Conservation (phyloP, 164 flowering plant species). For the Tetracentron sinense region DNA sequence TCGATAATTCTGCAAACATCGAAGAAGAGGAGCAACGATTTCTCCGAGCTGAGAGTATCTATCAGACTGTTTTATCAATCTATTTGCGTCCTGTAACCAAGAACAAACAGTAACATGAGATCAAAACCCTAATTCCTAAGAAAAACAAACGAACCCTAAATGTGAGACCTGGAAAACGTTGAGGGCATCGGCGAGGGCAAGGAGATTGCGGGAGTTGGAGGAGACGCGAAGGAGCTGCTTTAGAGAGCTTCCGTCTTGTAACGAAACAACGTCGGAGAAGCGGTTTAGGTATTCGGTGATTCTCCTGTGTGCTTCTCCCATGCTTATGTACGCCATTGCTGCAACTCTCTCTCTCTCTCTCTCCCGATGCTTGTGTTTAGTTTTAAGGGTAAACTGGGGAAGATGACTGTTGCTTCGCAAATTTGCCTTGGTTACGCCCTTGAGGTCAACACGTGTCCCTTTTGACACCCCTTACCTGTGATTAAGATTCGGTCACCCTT, state of each 20-base stretch:
- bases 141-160: not conserved
- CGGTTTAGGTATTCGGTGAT: constrained; percentile 73
- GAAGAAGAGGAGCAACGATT: constrained; percentile 51
- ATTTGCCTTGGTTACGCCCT: no score
- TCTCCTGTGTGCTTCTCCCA: constrained; percentile 92
- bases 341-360: constrained; percentile 3
- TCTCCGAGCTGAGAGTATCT: constrained; percentile 60
- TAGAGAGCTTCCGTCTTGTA: constrained; percentile 68
- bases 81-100: constrained; percentile 54
- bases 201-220: constrained; percentile 56
- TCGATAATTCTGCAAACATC: constrained; percentile 64
- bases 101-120: not conserved
- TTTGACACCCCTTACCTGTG: no score
- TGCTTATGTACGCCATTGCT: constrained; percentile 71
- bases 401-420: no score
- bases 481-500: no score
- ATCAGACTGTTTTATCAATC: constrained; percentile 70
- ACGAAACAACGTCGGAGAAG: constrained; percentile 69
- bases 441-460: no score
- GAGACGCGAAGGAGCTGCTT: constrained; percentile 66
- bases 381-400: constrained; percentile 1
- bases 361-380: not conserved
- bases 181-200: constrained; percentile 83
- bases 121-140: constrained; percentile 8
- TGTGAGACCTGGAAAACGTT: constrained; percentile 62